phyloP scores from a whole-genome alignment of 129 eudicot genomes.

The Helianthus tuberosus region DNA sequence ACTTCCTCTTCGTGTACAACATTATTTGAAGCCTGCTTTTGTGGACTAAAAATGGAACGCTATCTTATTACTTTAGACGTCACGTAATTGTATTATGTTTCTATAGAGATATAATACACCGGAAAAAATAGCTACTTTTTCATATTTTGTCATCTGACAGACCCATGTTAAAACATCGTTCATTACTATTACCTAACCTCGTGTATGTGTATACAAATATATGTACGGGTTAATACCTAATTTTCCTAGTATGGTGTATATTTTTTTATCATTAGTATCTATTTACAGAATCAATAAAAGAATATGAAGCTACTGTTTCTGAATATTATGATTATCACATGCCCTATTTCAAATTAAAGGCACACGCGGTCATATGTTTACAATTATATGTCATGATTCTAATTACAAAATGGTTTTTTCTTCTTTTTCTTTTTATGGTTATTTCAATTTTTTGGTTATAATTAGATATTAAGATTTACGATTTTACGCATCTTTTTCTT shows the following conservation, averaged over 20 bases:
- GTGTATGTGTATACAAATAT: too few relatives aligned
- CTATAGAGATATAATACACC: too few relatives aligned
- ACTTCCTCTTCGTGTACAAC: too few relatives aligned
- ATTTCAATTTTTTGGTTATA: background rate
- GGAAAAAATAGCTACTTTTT: too few relatives aligned
- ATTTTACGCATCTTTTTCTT: background rate
- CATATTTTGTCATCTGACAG: too few relatives aligned
- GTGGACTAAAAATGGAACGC: too few relatives aligned
- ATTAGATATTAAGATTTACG: background rate
- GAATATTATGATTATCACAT: constrained; percentile 9
- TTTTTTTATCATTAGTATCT: background rate
- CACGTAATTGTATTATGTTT: too few relatives aligned
- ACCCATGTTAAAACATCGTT: too few relatives aligned
- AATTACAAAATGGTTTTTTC: background rate
- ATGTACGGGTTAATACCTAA: too few relatives aligned
- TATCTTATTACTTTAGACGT: too few relatives aligned
- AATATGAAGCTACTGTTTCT: background rate
- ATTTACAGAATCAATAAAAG: background rate
- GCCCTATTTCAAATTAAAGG: constrained; percentile 15
- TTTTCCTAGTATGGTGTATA: background rate
- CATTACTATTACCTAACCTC: too few relatives aligned
- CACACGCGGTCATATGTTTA: constrained; percentile 16
- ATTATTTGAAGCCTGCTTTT: too few relatives aligned
- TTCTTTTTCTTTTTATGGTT: background rate
- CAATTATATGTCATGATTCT: constrained; percentile 12